These are phyloP conservation scores for Colletotrichum chrysophilum DNA, from an alignment of 2,329 filamentous ascomycete genomes.

Conservation along the genomic window DNA sequence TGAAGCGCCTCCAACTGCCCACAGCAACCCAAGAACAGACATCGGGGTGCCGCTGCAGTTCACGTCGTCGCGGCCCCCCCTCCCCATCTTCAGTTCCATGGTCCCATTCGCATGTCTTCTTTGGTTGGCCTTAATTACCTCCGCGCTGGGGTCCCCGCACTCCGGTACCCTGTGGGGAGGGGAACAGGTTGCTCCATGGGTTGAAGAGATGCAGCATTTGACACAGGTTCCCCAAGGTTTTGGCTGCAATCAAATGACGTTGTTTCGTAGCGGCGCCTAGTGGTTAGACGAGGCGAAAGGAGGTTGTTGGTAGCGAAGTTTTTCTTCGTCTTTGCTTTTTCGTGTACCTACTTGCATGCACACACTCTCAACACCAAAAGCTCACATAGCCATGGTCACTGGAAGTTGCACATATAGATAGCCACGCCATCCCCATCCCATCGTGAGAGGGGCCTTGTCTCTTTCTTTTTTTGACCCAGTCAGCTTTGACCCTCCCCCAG, in stretches of 20 bases:
- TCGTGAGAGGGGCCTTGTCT: background rate
- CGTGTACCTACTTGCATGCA: background rate
- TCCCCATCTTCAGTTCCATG: background rate
- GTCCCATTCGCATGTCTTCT: background rate
- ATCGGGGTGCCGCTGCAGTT: background rate
- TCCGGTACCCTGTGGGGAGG: background rate
- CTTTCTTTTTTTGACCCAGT: background rate
- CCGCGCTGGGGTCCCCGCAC: conserved; percentile 20
- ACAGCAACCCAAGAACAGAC: background rate
- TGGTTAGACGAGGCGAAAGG: background rate
- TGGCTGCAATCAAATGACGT: conserved; percentile 9
- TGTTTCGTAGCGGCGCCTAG: background rate
- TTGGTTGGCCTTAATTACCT: background rate
- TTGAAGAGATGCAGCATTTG: conserved; percentile 5
- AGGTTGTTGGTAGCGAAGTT: background rate
- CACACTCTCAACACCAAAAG: conserved; percentile 1
- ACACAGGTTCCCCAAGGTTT: conserved; percentile 11
- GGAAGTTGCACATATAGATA: conserved; percentile 1
- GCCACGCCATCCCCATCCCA: background rate
- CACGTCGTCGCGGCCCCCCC: background rate
- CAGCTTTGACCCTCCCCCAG: background rate
- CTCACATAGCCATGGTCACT: background rate
- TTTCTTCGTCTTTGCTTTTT: background rate
- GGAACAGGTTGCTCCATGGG: background rate
- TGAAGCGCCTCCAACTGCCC: conserved; percentile 10